phyloP scores from a whole-genome alignment of 2,329 filamentous ascomycete genomes.

The Pseudogymnoascus sp. region DNA sequence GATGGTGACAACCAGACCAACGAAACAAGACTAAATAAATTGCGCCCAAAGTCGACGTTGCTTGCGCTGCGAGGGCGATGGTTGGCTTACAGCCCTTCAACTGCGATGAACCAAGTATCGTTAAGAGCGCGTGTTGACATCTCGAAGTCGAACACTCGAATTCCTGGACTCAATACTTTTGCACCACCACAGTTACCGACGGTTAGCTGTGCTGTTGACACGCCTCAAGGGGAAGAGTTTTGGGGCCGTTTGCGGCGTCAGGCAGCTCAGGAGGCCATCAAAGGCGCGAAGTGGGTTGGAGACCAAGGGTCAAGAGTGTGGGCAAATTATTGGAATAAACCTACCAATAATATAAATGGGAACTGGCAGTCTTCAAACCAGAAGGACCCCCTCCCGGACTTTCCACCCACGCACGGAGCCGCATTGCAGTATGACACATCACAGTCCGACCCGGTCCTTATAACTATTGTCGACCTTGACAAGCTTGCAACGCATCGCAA shows the following conservation, averaged over 20 bases:
- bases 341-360: slow-evolving; percentile 31
- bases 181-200: slow-evolving; percentile 62
- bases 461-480: slow-evolving; percentile 67
- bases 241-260: slow-evolving; percentile 72
- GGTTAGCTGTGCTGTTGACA: slow-evolving; percentile 59
- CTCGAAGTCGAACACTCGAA: slow-evolving; percentile 41
- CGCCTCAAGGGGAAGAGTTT: slow-evolving; percentile 62
- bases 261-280: slow-evolving; percentile 69
- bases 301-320: slow-evolving; percentile 70
- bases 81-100: slow-evolving; percentile 66
- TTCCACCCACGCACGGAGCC: slow-evolving; percentile 68
- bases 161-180: slow-evolving; percentile 49
- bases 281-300: slow-evolving; percentile 66
- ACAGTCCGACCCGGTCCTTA: slow-evolving; percentile 60
- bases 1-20: slow-evolving; percentile 31
- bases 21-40: slow-evolving; percentile 28
- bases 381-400: slow-evolving; percentile 37
- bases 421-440: slow-evolving; percentile 40
- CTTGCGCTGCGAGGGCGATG: slow-evolving; percentile 63
- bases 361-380: slow-evolving; percentile 17
- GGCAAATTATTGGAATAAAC: slow-evolving; percentile 71
- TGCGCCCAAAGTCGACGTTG: slow-evolving; percentile 41
- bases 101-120: slow-evolving; percentile 62
- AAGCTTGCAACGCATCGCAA: slow-evolving; percentile 41
- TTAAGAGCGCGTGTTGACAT: slow-evolving; percentile 59